Percentiles rank a stretch among this genome's conserved stretches.
These are phyloP conservation scores for Ustilago trichophora DNA, from an alignment of 1,284 basidiomycete species.

Conservation along the genomic window DNA sequence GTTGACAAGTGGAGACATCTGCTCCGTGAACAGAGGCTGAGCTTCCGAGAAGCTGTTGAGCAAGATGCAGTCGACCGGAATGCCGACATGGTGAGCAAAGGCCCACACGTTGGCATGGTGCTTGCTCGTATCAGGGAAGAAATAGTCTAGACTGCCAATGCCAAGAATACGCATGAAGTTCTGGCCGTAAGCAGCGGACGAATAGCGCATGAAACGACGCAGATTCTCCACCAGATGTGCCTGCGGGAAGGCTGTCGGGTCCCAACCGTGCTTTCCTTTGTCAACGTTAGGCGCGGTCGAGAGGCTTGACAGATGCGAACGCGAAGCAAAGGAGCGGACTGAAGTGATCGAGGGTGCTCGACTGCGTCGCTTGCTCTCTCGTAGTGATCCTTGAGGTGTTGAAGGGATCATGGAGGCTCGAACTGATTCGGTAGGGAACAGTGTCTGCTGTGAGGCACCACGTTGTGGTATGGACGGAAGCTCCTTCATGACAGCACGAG, in stretches of 20 bases:
- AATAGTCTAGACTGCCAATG: constrained; percentile 68
- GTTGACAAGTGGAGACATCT: constrained; percentile 69
- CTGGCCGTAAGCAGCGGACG: constrained; percentile 60
- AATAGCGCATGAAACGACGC: constrained; percentile 69
- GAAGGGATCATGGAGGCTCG: constrained; percentile 3
- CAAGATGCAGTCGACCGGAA: constrained; percentile 69
- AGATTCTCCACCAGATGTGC: constrained; percentile 69
- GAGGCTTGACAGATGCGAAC: constrained; percentile 35
- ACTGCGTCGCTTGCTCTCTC: constrained; percentile 35
- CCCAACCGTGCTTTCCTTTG: constrained; percentile 20
- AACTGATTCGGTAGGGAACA: constrained; percentile 3
- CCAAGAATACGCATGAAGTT: constrained; percentile 70
- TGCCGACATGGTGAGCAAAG: constrained; percentile 68
- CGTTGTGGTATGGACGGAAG: constrained; percentile 29
- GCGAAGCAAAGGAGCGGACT: constrained; percentile 51
- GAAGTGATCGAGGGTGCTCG: constrained; percentile 54
- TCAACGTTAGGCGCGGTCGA: constrained; percentile 22
- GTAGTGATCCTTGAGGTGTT: constrained; percentile 24
- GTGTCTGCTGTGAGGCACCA: constrained; percentile 17
- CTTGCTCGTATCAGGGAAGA: constrained; percentile 69
- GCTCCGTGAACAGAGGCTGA: constrained; percentile 40
- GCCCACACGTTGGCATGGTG: constrained; percentile 69
- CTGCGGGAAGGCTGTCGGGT: constrained; percentile 65
- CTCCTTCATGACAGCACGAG: constrained; percentile 19
- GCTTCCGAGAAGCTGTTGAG: constrained; percentile 69